Evolutionary conservation across 1,139 yeast species (phyloP).

Genomic region (Pichia sp.): DNA sequence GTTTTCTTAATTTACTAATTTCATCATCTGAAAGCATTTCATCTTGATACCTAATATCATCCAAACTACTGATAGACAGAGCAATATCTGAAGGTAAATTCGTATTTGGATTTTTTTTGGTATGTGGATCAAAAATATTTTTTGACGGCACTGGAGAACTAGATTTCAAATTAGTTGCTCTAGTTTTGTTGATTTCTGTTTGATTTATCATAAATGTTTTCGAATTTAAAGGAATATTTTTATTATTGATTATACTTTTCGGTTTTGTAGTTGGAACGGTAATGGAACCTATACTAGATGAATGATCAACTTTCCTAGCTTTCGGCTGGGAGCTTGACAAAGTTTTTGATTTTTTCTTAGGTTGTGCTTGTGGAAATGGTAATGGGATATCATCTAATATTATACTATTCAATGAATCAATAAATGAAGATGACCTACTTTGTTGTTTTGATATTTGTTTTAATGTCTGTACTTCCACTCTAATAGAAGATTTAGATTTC

Average conservation of each 20-base stretch:
- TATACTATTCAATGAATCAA: neutral
- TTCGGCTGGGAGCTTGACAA: neutral
- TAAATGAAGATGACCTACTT: no score
- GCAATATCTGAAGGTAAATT: neutral
- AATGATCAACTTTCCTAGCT: neutral
- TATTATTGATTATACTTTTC: neutral
- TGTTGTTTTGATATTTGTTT: no score
- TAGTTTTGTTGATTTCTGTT: neutral
- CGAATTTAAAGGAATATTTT: no score
- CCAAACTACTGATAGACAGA: constrained; percentile 3
- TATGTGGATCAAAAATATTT: neutral
- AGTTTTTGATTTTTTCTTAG: neutral
- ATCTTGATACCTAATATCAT: neutral
- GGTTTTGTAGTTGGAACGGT: neutral
- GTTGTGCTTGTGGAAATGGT: neutral
- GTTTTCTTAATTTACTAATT: neutral
- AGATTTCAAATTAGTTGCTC: no score
- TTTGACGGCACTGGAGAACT: neutral
- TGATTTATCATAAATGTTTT: neutral
- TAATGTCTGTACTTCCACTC: no score
- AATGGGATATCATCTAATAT: neutral
- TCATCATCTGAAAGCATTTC: neutral
- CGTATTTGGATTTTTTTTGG: no score
- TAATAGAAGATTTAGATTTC: no score
- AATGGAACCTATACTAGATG: neutral